A percentile compares a stretch with the other conserved stretches of the same genome.
These are phyloP conservation scores for Didymella lethalis DNA, from an alignment of 2,329 filamentous ascomycete species.

Conservation along the genomic window DNA sequence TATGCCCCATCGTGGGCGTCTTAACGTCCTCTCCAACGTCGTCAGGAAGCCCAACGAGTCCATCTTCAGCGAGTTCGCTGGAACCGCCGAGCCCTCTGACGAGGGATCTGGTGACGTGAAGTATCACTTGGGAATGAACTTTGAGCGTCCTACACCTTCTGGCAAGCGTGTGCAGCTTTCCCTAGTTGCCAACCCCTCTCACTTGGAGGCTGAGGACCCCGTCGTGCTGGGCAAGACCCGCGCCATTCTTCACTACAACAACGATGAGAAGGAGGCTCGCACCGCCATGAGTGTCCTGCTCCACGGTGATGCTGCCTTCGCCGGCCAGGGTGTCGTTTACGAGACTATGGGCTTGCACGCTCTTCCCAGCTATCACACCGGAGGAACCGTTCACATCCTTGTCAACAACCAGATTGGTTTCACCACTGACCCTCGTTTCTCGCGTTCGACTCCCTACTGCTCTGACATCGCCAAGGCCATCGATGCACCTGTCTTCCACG, in stretches of 20 bases:
- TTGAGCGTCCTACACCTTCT: conserved; percentile 95
- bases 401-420: conserved; percentile 99
- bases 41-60: conserved; percentile 99
- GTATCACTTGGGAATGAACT: conserved; percentile 99
- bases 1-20: conserved; percentile 98
- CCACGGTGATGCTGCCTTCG: conserved; percentile 96
- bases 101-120: conserved; percentile 99
- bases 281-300: conserved; percentile 95
- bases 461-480: conserved; percentile 99
- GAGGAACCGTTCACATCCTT: conserved; percentile 94
- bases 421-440: conserved; percentile 96
- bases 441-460: conserved; percentile 97
- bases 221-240: conserved; percentile 97
- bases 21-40: conserved; percentile 98
- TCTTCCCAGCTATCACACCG: conserved; percentile 94
- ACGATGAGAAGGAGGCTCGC: conserved; percentile 86
- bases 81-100: conserved; percentile 84
- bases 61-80: conserved; percentile 98
- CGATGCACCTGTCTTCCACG: conserved; percentile 97
- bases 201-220: conserved; percentile 97
- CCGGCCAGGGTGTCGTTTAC: conserved; percentile 96
- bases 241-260: conserved; percentile 98
- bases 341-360: conserved; percentile 98
- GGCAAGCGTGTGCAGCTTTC: conserved; percentile 99
- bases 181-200: conserved; percentile 96